A percentile compares a stretch with the other conserved stretches of the same genome.
These are phyloP conservation scores for Beauveria varroae DNA, from an alignment of 2,329 filamentous ascomycete genomes.

Conservation along the genomic window DNA sequence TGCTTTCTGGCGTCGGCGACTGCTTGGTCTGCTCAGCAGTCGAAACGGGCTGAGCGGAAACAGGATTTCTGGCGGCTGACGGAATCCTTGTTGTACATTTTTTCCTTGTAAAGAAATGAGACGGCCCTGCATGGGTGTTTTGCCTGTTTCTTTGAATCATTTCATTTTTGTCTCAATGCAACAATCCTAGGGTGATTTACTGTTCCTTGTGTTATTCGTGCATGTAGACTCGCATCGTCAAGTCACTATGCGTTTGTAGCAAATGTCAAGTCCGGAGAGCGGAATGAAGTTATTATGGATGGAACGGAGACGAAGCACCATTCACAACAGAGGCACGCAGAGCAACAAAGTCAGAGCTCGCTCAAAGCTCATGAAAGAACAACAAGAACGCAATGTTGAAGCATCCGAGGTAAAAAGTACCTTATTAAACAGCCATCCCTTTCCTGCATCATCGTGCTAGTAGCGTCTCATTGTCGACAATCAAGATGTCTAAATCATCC, in stretches of 20 bases:
- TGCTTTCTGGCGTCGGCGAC: neutral
- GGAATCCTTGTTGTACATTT: conserved; percentile 14
- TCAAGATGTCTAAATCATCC: too few species aligned
- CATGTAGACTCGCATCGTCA: neutral
- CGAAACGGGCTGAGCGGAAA: conserved; percentile 5
- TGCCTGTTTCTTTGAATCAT: conserved; percentile 1
- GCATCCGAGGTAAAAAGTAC: too few species aligned
- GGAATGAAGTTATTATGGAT: too few species aligned
- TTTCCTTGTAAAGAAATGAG: conserved; percentile 13
- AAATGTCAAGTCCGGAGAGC: too few species aligned
- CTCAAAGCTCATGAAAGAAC: too few species aligned
- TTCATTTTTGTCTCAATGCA: conserved; percentile 8
- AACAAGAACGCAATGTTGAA: too few species aligned
- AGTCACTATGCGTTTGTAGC: neutral
- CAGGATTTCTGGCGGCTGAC: neutral
- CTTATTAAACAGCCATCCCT: too few species aligned
- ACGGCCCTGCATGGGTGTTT: conserved; percentile 7
- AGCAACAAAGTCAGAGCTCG: too few species aligned
- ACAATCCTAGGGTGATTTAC: neutral
- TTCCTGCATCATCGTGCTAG: too few species aligned
- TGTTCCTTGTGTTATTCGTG: neutral
- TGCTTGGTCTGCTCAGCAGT: neutral
- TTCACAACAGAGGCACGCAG: too few species aligned
- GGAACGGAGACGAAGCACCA: too few species aligned
- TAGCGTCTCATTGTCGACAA: too few species aligned